Evolutionary conservation across 1,139 yeast genomes (phyloP), one percentile per base, ranked within the genome.

Genomic region (Zygoascus sp.): DNA sequence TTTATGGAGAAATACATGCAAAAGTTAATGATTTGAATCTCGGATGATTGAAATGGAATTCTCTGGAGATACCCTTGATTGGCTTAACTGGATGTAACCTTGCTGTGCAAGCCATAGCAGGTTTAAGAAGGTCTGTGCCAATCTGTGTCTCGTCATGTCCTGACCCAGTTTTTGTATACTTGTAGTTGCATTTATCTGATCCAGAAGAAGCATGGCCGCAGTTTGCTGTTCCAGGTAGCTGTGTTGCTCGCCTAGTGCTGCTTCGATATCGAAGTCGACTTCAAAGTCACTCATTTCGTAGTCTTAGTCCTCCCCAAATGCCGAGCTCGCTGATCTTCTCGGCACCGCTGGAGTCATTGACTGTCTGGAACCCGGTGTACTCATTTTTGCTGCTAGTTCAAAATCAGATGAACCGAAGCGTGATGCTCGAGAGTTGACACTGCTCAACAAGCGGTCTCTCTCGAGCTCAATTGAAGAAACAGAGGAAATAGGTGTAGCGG

Each of bases 1-100:
- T 35, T 35, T 35, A 35, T 35, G 39, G 39, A 35, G 25, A 35
- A 35, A 35, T 35, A 35, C 25, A 35, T 35, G 39, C 39, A 35
- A 35, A 30, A 30, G 34, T 35, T 35, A 35, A 35, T 35, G 39
- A 35, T 20, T 35, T 32, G n/a, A 16, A 32, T 9, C 8, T n/a
- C 34, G 34, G 8, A 3, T 30, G 10, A 40, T 37, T 4, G 16
- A 11, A 21, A 40, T 40, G 10, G 28, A 13, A 15, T 28, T 20
- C 7, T n/a, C 25, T 27, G 32, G 32, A 7, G 19, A 21, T 11
- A 23, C 36, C 13, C 13, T 21, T 3, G 22, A 16, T 16, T 40
- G 43, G 1, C 8, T 3, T 15, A 40, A 28, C 7, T 23, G 30
- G 7, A 40, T 32, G 25, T 40, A 25, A 13, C 37, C 37, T 1